These are phyloP conservation scores for Neurospora sp. DNA, from an alignment of 495 filamentous ascomycete genomes.

Conservation along the genomic window DNA sequence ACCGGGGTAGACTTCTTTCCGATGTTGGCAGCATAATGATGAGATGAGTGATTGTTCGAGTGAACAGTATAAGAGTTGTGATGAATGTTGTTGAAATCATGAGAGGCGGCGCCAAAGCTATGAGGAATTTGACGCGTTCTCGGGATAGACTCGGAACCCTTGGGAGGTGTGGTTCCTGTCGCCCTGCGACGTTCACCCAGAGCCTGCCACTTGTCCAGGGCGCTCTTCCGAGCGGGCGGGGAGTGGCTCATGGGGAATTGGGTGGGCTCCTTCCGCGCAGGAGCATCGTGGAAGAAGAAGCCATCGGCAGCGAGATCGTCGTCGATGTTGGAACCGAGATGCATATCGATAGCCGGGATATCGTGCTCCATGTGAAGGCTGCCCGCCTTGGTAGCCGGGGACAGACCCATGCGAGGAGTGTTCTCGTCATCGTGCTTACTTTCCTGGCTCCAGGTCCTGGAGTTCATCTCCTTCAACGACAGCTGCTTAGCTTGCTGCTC, in stretches of 20 bases:
- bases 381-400: constrained; percentile 40
- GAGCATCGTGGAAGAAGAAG: constrained; percentile 57
- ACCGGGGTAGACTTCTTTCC: constrained; percentile 19
- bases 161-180: constrained; percentile 36
- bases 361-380: constrained; percentile 29
- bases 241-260: constrained; percentile 39
- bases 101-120: constrained; percentile 22
- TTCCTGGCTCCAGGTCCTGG: constrained; percentile 72
- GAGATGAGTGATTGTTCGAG: constrained; percentile 18
- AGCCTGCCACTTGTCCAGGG: constrained; percentile 77
- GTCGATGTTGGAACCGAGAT: constrained; percentile 37
- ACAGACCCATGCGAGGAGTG: constrained; percentile 40
- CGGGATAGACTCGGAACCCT: constrained; percentile 33
- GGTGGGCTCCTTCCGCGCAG: constrained; percentile 28
- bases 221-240: constrained; percentile 37
- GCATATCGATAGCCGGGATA: constrained; percentile 29
- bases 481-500: constrained; percentile 46
- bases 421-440: constrained; percentile 42
- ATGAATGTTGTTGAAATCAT: constrained; percentile 16
- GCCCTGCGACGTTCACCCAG: constrained; percentile 72
- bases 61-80: constrained; percentile 14
- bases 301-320: constrained; percentile 51
- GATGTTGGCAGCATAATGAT: constrained; percentile 7
- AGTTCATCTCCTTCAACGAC: constrained; percentile 61
- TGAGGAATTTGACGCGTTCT: constrained; percentile 25